These are phyloP conservation scores for Boletus smithii DNA, from an alignment of 1,284 basidiomycete species.

Conservation along the genomic window DNA sequence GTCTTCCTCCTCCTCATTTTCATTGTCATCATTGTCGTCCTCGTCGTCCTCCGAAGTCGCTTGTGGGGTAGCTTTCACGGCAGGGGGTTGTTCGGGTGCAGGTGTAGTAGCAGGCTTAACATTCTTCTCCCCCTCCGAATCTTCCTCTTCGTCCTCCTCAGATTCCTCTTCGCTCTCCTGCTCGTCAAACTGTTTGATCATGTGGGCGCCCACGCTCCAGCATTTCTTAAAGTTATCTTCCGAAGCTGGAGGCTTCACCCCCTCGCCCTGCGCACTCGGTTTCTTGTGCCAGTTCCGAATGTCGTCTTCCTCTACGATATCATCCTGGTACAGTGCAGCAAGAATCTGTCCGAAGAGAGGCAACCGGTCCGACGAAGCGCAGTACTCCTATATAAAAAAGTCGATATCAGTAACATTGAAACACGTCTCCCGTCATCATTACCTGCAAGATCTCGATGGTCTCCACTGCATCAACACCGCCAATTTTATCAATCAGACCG, in stretches of 20 bases:
- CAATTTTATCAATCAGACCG: slow-evolving; percentile 66
- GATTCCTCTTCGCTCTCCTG: slow-evolving; percentile 59
- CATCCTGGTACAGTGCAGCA: slow-evolving; percentile 69
- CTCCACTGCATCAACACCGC: slow-evolving; percentile 72
- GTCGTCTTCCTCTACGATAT: slow-evolving; percentile 77
- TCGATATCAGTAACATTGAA: slow-evolving; percentile 5
- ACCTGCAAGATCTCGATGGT: slow-evolving; percentile 72
- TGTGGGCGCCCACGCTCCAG: slow-evolving; percentile 66
- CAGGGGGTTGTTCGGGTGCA: background rate
- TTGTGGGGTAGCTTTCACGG: slow-evolving; percentile 9
- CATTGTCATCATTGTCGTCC: slow-evolving; percentile 11
- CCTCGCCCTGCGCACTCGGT: slow-evolving; percentile 49
- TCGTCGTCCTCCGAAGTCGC: slow-evolving; percentile 25
- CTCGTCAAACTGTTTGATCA: slow-evolving; percentile 76
- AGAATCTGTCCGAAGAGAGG: slow-evolving; percentile 73
- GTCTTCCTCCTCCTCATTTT: slow-evolving; percentile 13
- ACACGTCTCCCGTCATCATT: slow-evolving; percentile 14
- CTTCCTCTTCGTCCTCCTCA: slow-evolving; percentile 20
- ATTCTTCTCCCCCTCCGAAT: background rate
- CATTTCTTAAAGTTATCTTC: slow-evolving; percentile 61
- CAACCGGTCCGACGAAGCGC: slow-evolving; percentile 56
- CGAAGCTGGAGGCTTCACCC: slow-evolving; percentile 38
- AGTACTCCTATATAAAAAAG: slow-evolving; percentile 48
- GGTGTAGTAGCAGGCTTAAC: background rate
- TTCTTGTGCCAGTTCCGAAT: slow-evolving; percentile 67